Conservation (phyloP, 2,329 filamentous ascomycete genomes). For the Geoglossum cookeanum region DNA sequence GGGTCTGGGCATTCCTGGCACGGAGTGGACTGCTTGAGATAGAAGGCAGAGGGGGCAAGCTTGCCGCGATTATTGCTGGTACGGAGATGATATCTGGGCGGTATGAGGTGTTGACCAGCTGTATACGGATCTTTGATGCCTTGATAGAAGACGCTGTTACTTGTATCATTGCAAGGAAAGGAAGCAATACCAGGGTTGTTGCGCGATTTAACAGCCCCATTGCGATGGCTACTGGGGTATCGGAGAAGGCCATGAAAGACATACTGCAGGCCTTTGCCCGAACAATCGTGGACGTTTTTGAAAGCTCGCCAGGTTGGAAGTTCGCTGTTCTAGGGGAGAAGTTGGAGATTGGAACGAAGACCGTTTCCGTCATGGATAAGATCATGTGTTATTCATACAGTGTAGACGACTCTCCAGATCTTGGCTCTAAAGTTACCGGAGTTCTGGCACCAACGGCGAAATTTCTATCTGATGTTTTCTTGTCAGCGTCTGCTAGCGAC, state of each 20-base stretch:
- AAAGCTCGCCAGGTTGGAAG: conserved; percentile 72
- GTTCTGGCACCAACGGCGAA: conserved; percentile 53
- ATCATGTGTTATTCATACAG: conserved; percentile 56
- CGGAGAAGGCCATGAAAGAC: conserved; percentile 56
- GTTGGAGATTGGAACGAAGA: conserved; percentile 44
- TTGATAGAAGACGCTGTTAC: conserved; percentile 57
- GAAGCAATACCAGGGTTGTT: conserved; percentile 30
- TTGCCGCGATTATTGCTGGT: conserved; percentile 62
- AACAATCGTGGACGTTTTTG: conserved; percentile 63
- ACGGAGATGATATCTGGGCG: conserved; percentile 60
- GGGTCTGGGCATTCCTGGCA: conserved; percentile 78
- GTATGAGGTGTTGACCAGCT: conserved; percentile 59
- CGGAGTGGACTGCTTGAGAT: conserved; percentile 63
- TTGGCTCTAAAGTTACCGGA: conserved; percentile 33
- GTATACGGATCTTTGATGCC: conserved; percentile 52
- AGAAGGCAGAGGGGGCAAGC: conserved; percentile 54
- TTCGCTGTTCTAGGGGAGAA: conserved; percentile 52
- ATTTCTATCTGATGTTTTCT: conserved; percentile 59
- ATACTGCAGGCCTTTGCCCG: conserved; percentile 56
- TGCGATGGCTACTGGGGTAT: conserved; percentile 46
- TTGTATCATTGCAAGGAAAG: conserved; percentile 47
- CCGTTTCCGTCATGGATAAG: conserved; percentile 51
- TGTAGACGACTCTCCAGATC: conserved; percentile 40
- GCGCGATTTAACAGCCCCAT: conserved; percentile 27
- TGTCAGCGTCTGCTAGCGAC: conserved; percentile 48